These are phyloP conservation scores for Hagleromyces aurorensis DNA, from an alignment of 805 yeast species.

Conservation along the genomic window DNA sequence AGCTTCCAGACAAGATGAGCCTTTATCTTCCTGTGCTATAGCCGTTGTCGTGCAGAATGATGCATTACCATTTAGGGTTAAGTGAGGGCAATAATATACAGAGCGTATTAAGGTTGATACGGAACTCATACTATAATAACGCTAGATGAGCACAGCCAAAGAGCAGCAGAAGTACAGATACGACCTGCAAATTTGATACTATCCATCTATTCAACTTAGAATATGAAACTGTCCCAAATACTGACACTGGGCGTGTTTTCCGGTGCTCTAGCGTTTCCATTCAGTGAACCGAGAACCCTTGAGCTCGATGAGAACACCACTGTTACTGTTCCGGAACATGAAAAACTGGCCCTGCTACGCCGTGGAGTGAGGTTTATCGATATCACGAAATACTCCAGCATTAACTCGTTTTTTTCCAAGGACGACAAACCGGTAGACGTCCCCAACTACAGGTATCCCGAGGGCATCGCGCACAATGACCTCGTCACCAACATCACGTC, in stretches of 20 bases:
- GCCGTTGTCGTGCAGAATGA: too few species aligned
- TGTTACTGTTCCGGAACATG: constrained; percentile 33
- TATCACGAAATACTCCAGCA: constrained; percentile 39
- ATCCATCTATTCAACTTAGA: too few species aligned
- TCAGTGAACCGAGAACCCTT: constrained; percentile 16
- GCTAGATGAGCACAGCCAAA: too few species aligned
- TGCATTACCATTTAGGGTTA: too few species aligned
- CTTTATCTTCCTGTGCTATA: too few species aligned
- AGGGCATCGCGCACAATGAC: constrained; percentile 29
- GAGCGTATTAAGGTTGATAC: too few species aligned
- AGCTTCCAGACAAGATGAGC: too few species aligned
- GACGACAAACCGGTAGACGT: constrained; percentile 16
- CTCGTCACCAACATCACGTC: constrained; percentile 36
- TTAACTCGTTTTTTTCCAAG: constrained; percentile 1
- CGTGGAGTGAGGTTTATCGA: constrained; percentile 54
- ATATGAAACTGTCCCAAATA: constrained; percentile 1
- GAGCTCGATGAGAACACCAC: constrained; percentile 21
- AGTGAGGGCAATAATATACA: too few species aligned
- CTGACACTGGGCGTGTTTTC: not conserved
- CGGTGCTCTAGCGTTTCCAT: constrained; percentile 6
- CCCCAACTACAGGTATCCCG: constrained; percentile 45
- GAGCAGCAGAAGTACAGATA: too few species aligned
- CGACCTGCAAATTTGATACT: too few species aligned
- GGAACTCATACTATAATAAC: too few species aligned
- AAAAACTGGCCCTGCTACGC: constrained; percentile 38